Conservation (phyloP, 495 filamentous ascomycete species). For the Aspergillus haitiensis region DNA sequence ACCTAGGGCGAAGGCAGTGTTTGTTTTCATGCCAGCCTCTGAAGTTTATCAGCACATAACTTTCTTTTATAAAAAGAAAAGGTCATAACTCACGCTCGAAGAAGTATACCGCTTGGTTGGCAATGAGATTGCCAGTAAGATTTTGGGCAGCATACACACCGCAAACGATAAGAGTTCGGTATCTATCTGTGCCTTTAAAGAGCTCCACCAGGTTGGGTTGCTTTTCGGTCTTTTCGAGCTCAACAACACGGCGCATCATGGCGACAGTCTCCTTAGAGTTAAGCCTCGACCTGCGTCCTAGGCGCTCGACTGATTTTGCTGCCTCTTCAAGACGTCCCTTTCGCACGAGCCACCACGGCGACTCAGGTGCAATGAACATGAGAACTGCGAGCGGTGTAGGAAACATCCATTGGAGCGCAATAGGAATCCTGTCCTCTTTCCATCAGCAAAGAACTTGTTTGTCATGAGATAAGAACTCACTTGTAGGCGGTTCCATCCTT, state of each 20-base stretch:
- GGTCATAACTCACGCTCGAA: slow-evolving; percentile 46
- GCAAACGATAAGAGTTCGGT: slow-evolving; percentile 66
- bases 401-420: slow-evolving; percentile 77
- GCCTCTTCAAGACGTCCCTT: slow-evolving; percentile 63
- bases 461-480: too few relatives aligned
- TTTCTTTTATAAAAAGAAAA: slow-evolving; percentile 19
- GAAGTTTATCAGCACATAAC: slow-evolving; percentile 21
- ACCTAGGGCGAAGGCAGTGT: slow-evolving; percentile 36
- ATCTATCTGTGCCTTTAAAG: slow-evolving; percentile 64
- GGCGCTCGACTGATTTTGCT: slow-evolving; percentile 59
- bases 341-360: slow-evolving; percentile 55
- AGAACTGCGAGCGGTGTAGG: slow-evolving; percentile 67
- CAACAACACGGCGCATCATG: slow-evolving; percentile 82
- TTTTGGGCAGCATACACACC: slow-evolving; percentile 52
- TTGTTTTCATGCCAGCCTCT: slow-evolving; percentile 62
- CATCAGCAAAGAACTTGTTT: too few relatives aligned
- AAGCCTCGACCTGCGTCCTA: slow-evolving; percentile 57
- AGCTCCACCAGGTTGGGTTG: slow-evolving; percentile 62
- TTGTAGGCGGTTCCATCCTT: too few relatives aligned
- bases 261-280: slow-evolving; percentile 73
- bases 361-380: slow-evolving; percentile 64
- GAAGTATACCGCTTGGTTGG: slow-evolving; percentile 77
- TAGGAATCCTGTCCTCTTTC: slow-evolving; percentile 55
- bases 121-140: slow-evolving; percentile 63
- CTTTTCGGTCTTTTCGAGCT: slow-evolving; percentile 49